A percentile compares a stretch with the other conserved stretches of the same genome.
phyloP scores from a whole-genome alignment of 2,329 filamentous ascomycete species.

The Fusarium equiseti region DNA sequence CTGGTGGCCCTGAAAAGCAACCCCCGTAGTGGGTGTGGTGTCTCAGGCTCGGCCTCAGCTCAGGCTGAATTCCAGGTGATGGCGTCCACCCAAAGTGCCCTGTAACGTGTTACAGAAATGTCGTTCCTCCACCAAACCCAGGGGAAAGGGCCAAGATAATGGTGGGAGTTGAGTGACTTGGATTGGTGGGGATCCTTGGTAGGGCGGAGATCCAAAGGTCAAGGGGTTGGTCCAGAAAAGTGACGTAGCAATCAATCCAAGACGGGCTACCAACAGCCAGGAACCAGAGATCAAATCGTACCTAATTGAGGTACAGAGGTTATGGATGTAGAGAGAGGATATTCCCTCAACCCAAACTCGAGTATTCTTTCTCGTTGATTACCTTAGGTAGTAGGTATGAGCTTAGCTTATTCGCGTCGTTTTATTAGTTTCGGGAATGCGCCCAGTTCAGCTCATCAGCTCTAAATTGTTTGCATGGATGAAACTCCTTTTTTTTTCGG shows the following conservation, averaged over 20 bases:
- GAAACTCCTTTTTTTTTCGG: conserved; percentile 23
- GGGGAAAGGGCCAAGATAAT: conserved; percentile 12
- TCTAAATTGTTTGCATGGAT: conserved; percentile 20
- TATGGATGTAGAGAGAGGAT: background rate
- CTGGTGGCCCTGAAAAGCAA: conserved; percentile 8
- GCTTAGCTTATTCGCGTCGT: conserved; percentile 4
- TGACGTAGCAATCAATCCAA: conserved; percentile 31
- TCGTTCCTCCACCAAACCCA: conserved; percentile 2
- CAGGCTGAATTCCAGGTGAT: conserved; percentile 30
- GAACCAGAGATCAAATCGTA: background rate
- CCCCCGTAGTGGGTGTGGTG: conserved; percentile 12
- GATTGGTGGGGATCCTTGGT: conserved; percentile 29
- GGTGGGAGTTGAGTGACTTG: background rate
- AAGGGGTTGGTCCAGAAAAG: conserved; percentile 20
- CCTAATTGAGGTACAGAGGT: background rate
- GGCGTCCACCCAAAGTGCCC: conserved; percentile 26
- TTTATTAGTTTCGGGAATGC: conserved; percentile 12
- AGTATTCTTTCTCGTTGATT: background rate
- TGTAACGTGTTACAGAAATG: conserved; percentile 21
- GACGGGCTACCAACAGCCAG: background rate
- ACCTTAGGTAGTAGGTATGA: too few species aligned
- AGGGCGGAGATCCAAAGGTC: conserved; percentile 20
- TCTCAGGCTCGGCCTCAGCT: conserved; percentile 28
- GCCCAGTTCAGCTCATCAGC: conserved; percentile 17
- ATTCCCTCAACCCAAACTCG: background rate